Evolutionary conservation across 2,329 filamentous ascomycete species (phyloP), one percentile per base, ranked within the genome.

Genomic region (Hypoxylon sp.): DNA sequence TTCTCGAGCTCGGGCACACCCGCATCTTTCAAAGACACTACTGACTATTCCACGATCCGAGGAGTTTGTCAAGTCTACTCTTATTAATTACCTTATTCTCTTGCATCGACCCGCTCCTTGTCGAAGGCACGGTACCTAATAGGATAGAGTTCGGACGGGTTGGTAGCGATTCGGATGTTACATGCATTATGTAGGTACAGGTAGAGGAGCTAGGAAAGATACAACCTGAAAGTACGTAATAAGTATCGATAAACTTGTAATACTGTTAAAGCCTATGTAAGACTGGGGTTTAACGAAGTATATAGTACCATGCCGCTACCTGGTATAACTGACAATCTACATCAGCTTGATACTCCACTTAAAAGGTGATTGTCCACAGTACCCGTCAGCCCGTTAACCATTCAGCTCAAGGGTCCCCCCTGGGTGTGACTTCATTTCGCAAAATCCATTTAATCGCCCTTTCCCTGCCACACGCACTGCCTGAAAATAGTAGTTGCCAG

Each of bases 381-480:
- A 65, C 68, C 68, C 61, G 65, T 65, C 68, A 70, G 59, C 65
- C 65, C 64, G 64, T 68, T 55, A 63, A 43, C 58, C 58, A 43
- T 68, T 63, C 60, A 60, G 56, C 58, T 48, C 60, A 67, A 61
- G 49, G 61, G 48, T 52, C 41, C 49, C 41, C 60, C 63, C 67
- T 65, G 65, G 51, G 68, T 70, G 68, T 70, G 68, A 70, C 68
- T 70, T 70, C 68, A 70, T 70, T 68, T 70, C 64, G 50, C 56
- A 69, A 73, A 69, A 62, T 58, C 71, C 65, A 72, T 72, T 72
- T 66, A 67, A 70, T 72, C 58, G 57, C 41, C 28, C 28, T 30
- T 30, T 61, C 66, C 61, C 64, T 56, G 63, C 69, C 64, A 67
- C 64, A 60, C 56, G 41, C 63, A 64, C 58, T 45, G 61, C 58